Evolutionary conservation across 73 alveolate species (phyloP).

Genomic region (Tetrahymena thermophila): DNA sequence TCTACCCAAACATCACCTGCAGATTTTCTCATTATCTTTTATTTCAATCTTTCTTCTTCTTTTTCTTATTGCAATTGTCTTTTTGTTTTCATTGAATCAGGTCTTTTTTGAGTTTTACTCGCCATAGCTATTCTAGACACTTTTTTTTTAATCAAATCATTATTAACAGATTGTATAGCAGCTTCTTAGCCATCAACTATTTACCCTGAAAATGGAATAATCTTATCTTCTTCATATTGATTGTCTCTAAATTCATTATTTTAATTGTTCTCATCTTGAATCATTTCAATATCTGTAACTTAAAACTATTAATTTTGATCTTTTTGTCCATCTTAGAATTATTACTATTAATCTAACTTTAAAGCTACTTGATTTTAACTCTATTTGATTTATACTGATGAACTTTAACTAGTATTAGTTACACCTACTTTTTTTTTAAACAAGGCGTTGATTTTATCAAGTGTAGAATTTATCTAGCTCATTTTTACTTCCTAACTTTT

Average conservation of each 20-base stretch:
- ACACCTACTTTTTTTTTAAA: not conserved
- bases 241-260: not conserved
- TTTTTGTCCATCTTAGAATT: not conserved
- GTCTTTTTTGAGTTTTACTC: not conserved
- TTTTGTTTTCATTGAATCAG: not conserved
- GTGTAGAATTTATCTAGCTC: not conserved
- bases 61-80: slow-evolving; percentile 2
- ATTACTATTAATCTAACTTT: not conserved
- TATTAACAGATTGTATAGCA: not conserved
- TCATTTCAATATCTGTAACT: not conserved
- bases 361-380: not conserved
- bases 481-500: not conserved
- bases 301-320: not conserved
- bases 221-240: not conserved
- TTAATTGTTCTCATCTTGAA: not conserved
- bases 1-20: slow-evolving; percentile 96
- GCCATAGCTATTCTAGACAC: slow-evolving; percentile 2
- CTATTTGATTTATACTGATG: not conserved
- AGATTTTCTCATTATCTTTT: slow-evolving; percentile 79
- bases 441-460: not conserved
- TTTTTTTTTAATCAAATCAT: not conserved
- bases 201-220: not conserved
- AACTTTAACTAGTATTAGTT: not conserved
- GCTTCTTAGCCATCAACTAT: not conserved
- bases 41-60: slow-evolving; percentile 60